Percentiles rank a stretch among this genome's conserved stretches.
These are phyloP conservation scores for Syncephalastrum contaminatum DNA, from an alignment of 371 early-diverging fungal genomes.

Conservation along the genomic window DNA sequence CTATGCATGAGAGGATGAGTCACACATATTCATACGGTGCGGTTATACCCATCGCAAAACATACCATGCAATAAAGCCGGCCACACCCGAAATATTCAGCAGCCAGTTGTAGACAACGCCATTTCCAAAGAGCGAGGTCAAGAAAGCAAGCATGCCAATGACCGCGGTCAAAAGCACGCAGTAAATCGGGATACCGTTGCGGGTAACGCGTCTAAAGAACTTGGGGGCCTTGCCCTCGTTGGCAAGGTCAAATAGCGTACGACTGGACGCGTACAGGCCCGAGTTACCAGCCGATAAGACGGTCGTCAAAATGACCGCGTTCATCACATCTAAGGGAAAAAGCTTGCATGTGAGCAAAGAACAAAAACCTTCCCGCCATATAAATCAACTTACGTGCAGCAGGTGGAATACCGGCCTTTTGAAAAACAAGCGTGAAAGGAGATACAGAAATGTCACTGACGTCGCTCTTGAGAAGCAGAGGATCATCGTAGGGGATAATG, in stretches of 20 bases:
- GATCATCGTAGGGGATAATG: constrained; percentile 62
- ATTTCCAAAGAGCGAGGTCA: constrained; percentile 45
- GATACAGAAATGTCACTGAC: constrained; percentile 54
- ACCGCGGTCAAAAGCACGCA: constrained; percentile 48
- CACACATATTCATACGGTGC: constrained; percentile 23
- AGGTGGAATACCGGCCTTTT: constrained; percentile 50
- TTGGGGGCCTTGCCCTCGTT: constrained; percentile 59
- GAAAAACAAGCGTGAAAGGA: constrained; percentile 68
- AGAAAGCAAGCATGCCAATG: constrained; percentile 54
- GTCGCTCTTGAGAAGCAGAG: constrained; percentile 47
- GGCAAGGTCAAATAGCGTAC: constrained; percentile 66
- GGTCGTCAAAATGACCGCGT: constrained; percentile 52
- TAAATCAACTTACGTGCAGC: constrained; percentile 34
- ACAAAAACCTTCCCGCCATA: neutral
- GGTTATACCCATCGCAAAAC: too few relatives aligned
- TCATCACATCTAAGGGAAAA: constrained; percentile 32
- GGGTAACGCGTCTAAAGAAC: constrained; percentile 45
- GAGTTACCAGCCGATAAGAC: constrained; percentile 69
- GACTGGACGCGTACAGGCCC: constrained; percentile 68
- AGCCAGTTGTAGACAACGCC: constrained; percentile 44
- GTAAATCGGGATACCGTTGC: constrained; percentile 52
- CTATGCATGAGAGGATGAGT: neutral
- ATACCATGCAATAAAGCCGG: constrained; percentile 80
- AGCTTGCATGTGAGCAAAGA: neutral
- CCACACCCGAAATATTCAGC: constrained; percentile 66